These are phyloP conservation scores for Venturia aucupariae DNA, from an alignment of 2,329 filamentous ascomycete genomes.

Conservation along the genomic window DNA sequence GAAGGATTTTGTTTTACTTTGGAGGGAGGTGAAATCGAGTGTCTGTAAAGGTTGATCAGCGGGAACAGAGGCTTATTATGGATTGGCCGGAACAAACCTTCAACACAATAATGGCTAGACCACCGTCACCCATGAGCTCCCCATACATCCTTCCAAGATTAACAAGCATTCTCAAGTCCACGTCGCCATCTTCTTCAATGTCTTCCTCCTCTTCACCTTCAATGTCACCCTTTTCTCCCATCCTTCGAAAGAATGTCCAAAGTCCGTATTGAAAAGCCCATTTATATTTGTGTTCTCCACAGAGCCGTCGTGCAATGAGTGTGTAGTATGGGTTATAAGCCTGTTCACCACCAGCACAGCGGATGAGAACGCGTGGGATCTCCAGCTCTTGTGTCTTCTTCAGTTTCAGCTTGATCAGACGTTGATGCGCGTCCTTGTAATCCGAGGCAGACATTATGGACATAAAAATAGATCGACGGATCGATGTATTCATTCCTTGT, in stretches of 20 bases:
- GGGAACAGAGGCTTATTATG: background rate
- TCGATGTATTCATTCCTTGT: constrained; percentile 78
- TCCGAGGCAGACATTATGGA: constrained; percentile 80
- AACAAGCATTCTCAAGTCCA: constrained; percentile 51
- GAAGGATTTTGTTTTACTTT: constrained; percentile 67
- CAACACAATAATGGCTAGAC: constrained; percentile 46
- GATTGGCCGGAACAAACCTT: constrained; percentile 32
- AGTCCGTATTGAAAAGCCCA: constrained; percentile 83
- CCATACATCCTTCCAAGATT: constrained; percentile 61
- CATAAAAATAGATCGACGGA: constrained; percentile 86
- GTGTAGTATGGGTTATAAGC: constrained; percentile 92
- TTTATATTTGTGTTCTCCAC: constrained; percentile 62
- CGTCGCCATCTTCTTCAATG: constrained; percentile 40
- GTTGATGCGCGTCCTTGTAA: constrained; percentile 71
- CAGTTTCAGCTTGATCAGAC: constrained; percentile 71
- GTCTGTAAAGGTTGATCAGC: constrained; percentile 34
- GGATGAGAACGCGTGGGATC: constrained; percentile 77
- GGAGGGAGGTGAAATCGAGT: constrained; percentile 70
- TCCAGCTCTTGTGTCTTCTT: constrained; percentile 82
- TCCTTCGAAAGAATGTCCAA: constrained; percentile 73
- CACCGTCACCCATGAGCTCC: constrained; percentile 50
- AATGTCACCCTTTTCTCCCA: constrained; percentile 69
- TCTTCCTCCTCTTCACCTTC: constrained; percentile 47
- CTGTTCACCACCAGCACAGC: constrained; percentile 75
- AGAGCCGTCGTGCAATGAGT: constrained; percentile 70